phyloP scores from a whole-genome alignment of 148 eudicot species.

The Rhododendron kiyosumense region DNA sequence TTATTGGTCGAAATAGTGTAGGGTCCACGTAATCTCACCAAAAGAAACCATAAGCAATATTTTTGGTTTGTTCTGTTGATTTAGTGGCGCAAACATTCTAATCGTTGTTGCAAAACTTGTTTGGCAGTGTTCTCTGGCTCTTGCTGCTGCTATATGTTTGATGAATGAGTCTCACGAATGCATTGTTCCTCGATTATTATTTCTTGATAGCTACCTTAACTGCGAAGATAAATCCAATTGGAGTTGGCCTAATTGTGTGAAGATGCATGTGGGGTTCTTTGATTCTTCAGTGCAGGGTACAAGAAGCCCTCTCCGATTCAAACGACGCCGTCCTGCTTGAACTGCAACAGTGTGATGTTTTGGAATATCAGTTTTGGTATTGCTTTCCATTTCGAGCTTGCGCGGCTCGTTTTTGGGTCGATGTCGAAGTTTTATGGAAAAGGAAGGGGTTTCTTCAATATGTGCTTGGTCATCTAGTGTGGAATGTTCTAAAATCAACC shows the following conservation, averaged over 20 bases:
- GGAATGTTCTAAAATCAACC: background rate
- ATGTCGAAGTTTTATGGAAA: background rate
- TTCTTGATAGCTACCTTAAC: constrained; percentile 59
- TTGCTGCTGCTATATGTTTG: constrained; percentile 63
- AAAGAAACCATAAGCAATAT: too few species aligned
- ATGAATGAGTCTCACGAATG: constrained; percentile 47
- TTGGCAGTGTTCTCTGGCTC: constrained; percentile 78
- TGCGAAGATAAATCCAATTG: constrained; percentile 64
- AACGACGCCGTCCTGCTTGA: too few species aligned
- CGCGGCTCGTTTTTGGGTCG: background rate
- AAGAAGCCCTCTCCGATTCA: too few species aligned
- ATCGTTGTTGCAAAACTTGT: background rate
- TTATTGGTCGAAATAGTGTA: too few species aligned
- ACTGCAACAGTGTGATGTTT: too few species aligned
- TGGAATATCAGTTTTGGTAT: too few species aligned
- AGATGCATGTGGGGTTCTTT: constrained; percentile 73
- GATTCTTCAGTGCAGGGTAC: constrained; percentile 48
- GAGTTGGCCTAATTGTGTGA: constrained; percentile 65
- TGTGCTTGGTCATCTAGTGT: background rate
- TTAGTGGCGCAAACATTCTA: too few species aligned
- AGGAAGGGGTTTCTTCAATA: background rate
- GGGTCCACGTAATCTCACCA: too few species aligned
- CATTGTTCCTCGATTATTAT: constrained; percentile 68
- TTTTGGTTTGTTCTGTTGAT: too few species aligned
- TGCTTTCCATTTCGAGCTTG: background rate